phyloP scores from a whole-genome alignment of 2,329 filamentous ascomycete genomes.

The Fusarium coffeatum region DNA sequence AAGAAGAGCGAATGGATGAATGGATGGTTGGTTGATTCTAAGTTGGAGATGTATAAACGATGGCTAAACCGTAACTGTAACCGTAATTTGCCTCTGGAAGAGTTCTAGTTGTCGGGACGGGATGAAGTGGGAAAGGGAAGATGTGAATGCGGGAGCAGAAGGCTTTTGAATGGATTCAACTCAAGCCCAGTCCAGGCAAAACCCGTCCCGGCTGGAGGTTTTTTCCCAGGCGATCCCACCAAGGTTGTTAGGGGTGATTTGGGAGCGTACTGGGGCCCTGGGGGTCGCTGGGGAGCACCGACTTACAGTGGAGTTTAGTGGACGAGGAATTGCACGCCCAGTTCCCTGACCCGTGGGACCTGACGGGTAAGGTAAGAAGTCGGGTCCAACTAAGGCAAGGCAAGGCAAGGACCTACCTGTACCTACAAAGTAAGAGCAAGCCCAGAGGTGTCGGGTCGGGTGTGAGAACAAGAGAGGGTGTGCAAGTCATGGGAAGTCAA shows the following conservation, averaged over 20 bases:
- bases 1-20: conserved; percentile 17
- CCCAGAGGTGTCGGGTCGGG: neutral
- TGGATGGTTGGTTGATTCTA: conserved; percentile 18
- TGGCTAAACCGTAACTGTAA: conserved; percentile 28
- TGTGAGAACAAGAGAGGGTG: conserved; percentile 5
- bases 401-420: neutral
- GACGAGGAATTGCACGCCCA: conserved; percentile 18
- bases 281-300: conserved; percentile 40
- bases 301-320: conserved; percentile 42
- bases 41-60: conserved; percentile 29
- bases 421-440: neutral
- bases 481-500: conserved; percentile 2
- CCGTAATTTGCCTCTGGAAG: conserved; percentile 16
- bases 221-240: conserved; percentile 48
- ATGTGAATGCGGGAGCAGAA: conserved; percentile 52
- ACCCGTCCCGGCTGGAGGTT: conserved; percentile 43
- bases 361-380: conserved; percentile 4
- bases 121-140: conserved; percentile 48
- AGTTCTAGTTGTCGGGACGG: conserved; percentile 40
- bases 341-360: neutral
- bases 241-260: conserved; percentile 53
- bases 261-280: conserved; percentile 42
- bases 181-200: conserved; percentile 32
- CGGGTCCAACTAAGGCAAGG: neutral
- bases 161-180: conserved; percentile 56